phyloP scores from a whole-genome alignment of 306 rosid species.

The Castanea sativa region DNA sequence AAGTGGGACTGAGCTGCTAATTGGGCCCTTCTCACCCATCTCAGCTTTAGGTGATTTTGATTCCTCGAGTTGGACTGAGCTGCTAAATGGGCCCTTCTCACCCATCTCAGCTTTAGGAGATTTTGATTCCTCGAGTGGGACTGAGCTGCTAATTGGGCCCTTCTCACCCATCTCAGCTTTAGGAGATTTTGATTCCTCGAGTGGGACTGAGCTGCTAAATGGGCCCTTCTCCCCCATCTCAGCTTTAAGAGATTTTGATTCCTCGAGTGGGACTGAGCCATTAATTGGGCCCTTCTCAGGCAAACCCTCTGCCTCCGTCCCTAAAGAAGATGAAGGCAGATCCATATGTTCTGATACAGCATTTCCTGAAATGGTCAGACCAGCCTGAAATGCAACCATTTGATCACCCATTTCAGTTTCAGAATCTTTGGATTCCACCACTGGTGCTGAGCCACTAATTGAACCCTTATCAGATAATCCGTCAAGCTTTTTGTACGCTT shows the following conservation, averaged over 20 bases:
- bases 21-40: slow-evolving; percentile 3
- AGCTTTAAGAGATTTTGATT: neutral
- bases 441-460: neutral
- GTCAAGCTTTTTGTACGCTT: slow-evolving; percentile 7
- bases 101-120: neutral
- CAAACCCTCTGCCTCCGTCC: slow-evolving; percentile 3
- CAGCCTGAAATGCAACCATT: neutral
- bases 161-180: neutral
- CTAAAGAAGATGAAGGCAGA: slow-evolving; percentile 3
- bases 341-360: neutral
- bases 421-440: neutral
- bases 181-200: slow-evolving; percentile 10
- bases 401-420: neutral
- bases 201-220: slow-evolving; percentile 1
- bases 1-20: neutral
- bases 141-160: slow-evolving; percentile 11
- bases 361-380: neutral
- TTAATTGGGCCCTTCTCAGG: slow-evolving; percentile 13
- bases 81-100: slow-evolving; percentile 13
- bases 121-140: neutral
- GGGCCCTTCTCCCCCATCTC: neutral
- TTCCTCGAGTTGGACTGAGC: slow-evolving; percentile 8
- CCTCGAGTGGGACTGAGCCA: slow-evolving; percentile 6
- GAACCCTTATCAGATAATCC: neutral
- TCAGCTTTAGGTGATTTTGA: neutral